A percentile compares a stretch with the other conserved stretches of the same genome.
Conservation (phyloP, 371 early-diverging fungal species). For the Chytridium lagenaria region DNA sequence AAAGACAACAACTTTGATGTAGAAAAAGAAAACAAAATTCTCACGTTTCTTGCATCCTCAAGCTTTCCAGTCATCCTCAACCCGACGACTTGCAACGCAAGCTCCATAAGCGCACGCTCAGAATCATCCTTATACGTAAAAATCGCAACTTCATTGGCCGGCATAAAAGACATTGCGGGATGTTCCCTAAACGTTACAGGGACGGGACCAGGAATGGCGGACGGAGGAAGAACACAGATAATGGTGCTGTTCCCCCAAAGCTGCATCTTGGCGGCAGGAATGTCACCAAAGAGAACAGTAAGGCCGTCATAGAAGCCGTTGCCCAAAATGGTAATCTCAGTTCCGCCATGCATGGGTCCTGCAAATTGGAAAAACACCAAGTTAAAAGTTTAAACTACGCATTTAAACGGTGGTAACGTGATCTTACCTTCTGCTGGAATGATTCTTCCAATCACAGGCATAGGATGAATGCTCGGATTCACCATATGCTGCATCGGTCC, state of each 20-base stretch:
- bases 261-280: conserved; percentile 67
- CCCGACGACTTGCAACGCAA: conserved; percentile 83
- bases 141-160: conserved; percentile 6
- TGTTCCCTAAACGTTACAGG: conserved; percentile 74
- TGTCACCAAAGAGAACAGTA: conserved; percentile 77
- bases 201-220: conserved; percentile 73
- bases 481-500: not conserved
- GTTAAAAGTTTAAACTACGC: not conserved
- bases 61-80: conserved; percentile 78
- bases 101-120: conserved; percentile 79
- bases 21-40: conserved; percentile 1
- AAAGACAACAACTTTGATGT: too few species aligned
- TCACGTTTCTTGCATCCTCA: conserved; percentile 67
- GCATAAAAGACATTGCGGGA: conserved; percentile 13
- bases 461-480: not conserved
- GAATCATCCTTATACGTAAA: conserved; percentile 66
- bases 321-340: conserved; percentile 77
- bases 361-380: conserved; percentile 41
- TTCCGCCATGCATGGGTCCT: conserved; percentile 82
- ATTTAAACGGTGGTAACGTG: not conserved
- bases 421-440: conserved; percentile 49
- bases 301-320: conserved; percentile 73
- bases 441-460: conserved; percentile 18
- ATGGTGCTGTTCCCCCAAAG: conserved; percentile 74
- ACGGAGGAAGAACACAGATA: conserved; percentile 80